Evolutionary conservation across 1,139 yeast genomes (phyloP), one percentile per base, ranked within the genome.

Genomic region (Debaryomyces robertsiae): DNA sequence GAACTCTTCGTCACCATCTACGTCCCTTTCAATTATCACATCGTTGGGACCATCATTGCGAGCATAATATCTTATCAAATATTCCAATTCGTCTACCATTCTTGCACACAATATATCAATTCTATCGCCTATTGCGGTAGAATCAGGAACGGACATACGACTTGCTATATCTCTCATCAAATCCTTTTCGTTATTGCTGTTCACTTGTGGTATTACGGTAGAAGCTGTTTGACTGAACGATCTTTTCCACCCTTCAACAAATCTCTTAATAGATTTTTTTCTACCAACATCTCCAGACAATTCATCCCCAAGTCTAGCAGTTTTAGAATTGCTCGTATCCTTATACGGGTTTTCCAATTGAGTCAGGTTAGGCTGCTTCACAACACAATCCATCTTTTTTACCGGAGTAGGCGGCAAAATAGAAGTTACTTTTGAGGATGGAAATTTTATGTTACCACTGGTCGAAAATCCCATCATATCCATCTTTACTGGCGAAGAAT

Each of bases 61-160:
- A 18, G 67, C 54, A 45, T 67, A 72, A 47, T 58, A 66, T 16
- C 74, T 45, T 23, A 73, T 67, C 39, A 73, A 60, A 43, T 55
- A 71, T 47, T 77, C 78, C 46, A 87, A 77, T 57, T 89, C 95
- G 50, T 84, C 88, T 30, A 87, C 75, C 1, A 88, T 84, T 49
- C 94, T 69, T 2, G 94, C 93, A 57, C 94, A 83, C 43, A 89
- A 65, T 10, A 86, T 69, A 61, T 89, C 97, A 40, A 84, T 75
- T 48, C 83, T 74, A 3, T 70, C 70, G 4, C 73, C 72, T 13
- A 69, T 59, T 11, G 51, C 49, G 10, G 45, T 52, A 11, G 46
- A 49, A 10, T 46, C 36, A 9, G 34, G 28, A 7, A 30, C 27
- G 6, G 34, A 24, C 17, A 33, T 19, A 4, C 11, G 32, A 23